Percentiles rank a stretch among this genome's conserved stretches.
These are phyloP conservation scores for Suhomyces wounanorum DNA, from an alignment of 1,139 yeast species.

Conservation along the genomic window DNA sequence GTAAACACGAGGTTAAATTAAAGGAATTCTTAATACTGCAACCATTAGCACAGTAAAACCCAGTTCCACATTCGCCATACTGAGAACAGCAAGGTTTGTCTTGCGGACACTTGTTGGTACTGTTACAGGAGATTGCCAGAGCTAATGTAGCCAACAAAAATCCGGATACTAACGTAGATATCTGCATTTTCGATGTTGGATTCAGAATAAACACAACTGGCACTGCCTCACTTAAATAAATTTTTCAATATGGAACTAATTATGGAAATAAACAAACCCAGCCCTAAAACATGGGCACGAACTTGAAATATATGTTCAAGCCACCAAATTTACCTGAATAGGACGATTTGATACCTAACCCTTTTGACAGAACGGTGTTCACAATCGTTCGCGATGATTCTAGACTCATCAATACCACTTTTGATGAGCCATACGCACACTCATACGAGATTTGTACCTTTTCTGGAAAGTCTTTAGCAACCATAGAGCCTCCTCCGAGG, in stretches of 20 bases:
- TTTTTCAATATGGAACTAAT: background rate
- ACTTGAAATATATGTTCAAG: background rate
- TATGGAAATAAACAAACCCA: conserved; percentile 8
- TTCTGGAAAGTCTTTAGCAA: too few species aligned
- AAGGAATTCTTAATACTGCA: conserved; percentile 72
- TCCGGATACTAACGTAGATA: conserved; percentile 9
- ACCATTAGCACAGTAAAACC: conserved; percentile 80
- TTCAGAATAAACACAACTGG: background rate
- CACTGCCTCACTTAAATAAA: conserved; percentile 6
- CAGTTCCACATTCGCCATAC: conserved; percentile 81
- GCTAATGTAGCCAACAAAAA: conserved; percentile 11
- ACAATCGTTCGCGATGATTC: conserved; percentile 3
- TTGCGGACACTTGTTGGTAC: conserved; percentile 60
- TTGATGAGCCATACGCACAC: background rate
- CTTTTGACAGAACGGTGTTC: conserved; percentile 1
- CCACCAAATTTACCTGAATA: conserved; percentile 3
- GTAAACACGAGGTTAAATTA: conserved; percentile 66
- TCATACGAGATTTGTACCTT: background rate
- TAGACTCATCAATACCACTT: background rate
- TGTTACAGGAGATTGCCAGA: conserved; percentile 45
- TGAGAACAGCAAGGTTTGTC: conserved; percentile 79
- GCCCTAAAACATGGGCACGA: conserved; percentile 2
- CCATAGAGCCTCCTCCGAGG: background rate
- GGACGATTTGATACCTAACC: background rate
- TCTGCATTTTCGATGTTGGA: conserved; percentile 4